phyloP scores from a whole-genome alignment of 768 basidiomycete genomes.

The Tulasnella sp. region DNA sequence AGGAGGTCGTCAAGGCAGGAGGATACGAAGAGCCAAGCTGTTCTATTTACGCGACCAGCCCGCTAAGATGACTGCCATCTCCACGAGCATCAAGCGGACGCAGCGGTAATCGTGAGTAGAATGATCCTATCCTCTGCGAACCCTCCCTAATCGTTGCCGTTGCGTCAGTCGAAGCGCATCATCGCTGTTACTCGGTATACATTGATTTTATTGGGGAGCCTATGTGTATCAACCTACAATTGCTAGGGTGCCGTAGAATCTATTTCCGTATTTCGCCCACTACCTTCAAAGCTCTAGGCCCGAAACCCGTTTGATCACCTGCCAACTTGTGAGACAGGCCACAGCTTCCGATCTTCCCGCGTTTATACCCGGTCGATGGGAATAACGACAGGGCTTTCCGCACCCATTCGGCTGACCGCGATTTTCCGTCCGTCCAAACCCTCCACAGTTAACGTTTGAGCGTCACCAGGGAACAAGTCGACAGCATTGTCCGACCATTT shows the following conservation, averaged over 20 bases:
- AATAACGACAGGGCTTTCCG: background rate
- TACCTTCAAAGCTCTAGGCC: background rate
- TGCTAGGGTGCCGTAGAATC: background rate
- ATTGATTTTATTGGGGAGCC: background rate
- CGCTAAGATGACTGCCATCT: slow-evolving; percentile 76
- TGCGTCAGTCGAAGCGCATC: background rate
- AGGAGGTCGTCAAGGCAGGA: slow-evolving; percentile 39
- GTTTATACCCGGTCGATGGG: background rate
- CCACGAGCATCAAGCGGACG: slow-evolving; percentile 43
- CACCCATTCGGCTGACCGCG: background rate
- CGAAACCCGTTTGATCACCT: background rate
- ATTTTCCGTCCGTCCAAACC: background rate
- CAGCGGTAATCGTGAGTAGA: slow-evolving; percentile 14
- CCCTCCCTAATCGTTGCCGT: background rate
- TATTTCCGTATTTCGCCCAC: background rate
- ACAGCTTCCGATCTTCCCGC: background rate
- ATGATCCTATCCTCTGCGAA: background rate
- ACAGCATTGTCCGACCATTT: slow-evolving; percentile 35
- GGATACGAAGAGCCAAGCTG: slow-evolving; percentile 72
- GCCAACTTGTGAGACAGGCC: background rate
- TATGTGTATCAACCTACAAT: background rate
- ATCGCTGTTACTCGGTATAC: background rate
- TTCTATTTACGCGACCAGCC: slow-evolving; percentile 79
- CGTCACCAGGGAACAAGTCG: slow-evolving; percentile 33
- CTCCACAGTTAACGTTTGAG: background rate